phyloP scores from a whole-genome alignment of 2,329 filamentous ascomycete genomes.

The Aspergillus tubingensis region DNA sequence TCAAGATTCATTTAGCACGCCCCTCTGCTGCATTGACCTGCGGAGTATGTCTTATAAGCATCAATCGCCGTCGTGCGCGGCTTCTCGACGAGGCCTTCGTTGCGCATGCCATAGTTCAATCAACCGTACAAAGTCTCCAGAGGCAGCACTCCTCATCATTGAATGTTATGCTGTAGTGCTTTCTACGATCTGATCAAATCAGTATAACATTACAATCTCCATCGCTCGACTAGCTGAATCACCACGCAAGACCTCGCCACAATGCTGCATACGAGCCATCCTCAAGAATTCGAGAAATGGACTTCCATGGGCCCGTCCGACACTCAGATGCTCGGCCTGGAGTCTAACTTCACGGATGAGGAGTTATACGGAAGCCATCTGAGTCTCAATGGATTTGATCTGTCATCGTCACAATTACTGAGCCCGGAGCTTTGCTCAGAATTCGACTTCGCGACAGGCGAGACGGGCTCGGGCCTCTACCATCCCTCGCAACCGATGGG shows the following conservation, averaged over 20 bases:
- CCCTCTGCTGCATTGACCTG: neutral
- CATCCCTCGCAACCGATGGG: neutral
- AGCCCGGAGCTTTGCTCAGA: neutral
- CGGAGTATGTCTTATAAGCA: neutral
- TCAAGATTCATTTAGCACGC: neutral
- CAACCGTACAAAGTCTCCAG: no score
- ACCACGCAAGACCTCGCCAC: neutral
- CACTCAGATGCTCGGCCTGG: constrained; percentile 6
- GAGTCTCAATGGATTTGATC: constrained; percentile 13
- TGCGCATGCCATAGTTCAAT: no score
- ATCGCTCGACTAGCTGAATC: neutral
- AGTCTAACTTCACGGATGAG: constrained; percentile 7
- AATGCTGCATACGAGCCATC: constrained; percentile 14
- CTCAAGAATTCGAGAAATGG: constrained; percentile 15
- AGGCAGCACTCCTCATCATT: neutral
- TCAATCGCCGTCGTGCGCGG: neutral
- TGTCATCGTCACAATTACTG: constrained; percentile 4
- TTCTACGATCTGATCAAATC: neutral
- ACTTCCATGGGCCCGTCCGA: constrained; percentile 14
- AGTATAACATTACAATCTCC: neutral
- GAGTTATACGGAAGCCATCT: constrained; percentile 15
- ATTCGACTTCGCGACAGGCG: constrained; percentile 7
- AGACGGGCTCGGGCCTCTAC: neutral
- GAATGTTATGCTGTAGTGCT: neutral
- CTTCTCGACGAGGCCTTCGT: neutral